A percentile compares a stretch with the other conserved stretches of the same genome.
Evolutionary conservation across 129 eudicot genomes (phyloP).

Genomic region (Scalesia atractyloides): DNA sequence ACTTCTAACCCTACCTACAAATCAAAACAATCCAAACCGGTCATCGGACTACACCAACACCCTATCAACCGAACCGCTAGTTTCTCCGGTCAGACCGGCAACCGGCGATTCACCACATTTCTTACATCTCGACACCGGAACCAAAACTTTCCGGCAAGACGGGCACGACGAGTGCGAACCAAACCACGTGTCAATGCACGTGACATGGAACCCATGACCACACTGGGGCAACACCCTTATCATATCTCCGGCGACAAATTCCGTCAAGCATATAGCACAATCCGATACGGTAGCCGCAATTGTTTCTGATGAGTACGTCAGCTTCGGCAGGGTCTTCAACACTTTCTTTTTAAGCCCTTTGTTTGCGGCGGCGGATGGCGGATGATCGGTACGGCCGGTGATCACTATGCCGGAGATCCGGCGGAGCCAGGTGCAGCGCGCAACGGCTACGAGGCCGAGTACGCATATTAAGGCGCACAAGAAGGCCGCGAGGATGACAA

Average conservation of each 20-base stretch:
- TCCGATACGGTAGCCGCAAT: conserved; percentile 44
- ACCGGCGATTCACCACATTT: conserved; percentile 64
- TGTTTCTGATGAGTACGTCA: conserved; percentile 43
- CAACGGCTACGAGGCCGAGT: conserved; percentile 79
- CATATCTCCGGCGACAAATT: conserved; percentile 63
- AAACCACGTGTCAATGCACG: conserved; percentile 79
- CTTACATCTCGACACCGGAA: conserved; percentile 46
- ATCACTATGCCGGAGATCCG: conserved; percentile 45
- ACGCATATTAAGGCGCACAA: conserved; percentile 83
- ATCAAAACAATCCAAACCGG: background rate
- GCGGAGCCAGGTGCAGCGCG: conserved; percentile 82
- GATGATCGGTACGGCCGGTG: conserved; percentile 20
- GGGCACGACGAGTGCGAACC: conserved; percentile 86
- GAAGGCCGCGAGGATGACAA: conserved; percentile 80
- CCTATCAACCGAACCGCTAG: conserved; percentile 27
- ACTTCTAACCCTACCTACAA: conserved; percentile 27
- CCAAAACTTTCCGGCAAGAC: conserved; percentile 67
- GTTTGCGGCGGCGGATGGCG: conserved; percentile 55
- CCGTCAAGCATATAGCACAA: conserved; percentile 75
- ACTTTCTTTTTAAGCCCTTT: conserved; percentile 75
- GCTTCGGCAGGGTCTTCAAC: conserved; percentile 57
- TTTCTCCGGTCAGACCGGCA: conserved; percentile 5
- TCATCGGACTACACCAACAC: conserved; percentile 35
- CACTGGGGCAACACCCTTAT: conserved; percentile 71
- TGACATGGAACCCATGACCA: conserved; percentile 70